Conservation (phyloP, 2,329 filamentous ascomycete genomes). For the Alternaria hordeiaustralica region DNA sequence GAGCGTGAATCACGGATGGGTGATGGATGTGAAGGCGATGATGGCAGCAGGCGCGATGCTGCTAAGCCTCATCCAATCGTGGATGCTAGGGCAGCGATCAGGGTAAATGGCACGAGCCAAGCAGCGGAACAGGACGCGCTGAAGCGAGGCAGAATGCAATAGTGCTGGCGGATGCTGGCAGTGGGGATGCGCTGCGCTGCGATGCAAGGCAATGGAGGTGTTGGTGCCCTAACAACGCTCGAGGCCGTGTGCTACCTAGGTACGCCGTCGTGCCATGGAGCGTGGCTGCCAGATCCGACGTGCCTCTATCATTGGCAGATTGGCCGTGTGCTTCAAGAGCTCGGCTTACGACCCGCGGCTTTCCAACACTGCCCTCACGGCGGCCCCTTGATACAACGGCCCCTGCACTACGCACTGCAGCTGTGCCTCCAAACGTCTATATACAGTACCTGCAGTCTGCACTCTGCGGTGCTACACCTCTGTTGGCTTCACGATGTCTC, state of each 20-base stretch:
- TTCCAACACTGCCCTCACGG: neutral
- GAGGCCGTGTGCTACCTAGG: conserved; percentile 1
- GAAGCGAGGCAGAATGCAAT: neutral
- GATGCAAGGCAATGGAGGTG: neutral
- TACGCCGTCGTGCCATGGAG: neutral
- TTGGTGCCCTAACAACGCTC: neutral
- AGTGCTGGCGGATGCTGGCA: neutral
- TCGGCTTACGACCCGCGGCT: neutral
- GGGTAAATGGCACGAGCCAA: conserved; percentile 12
- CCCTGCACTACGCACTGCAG: conserved; percentile 7
- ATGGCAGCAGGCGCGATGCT: conserved; percentile 10
- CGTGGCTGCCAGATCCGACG: neutral
- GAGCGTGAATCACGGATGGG: neutral
- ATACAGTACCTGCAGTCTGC: neutral
- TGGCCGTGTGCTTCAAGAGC: conserved; percentile 5
- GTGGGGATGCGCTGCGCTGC: neutral
- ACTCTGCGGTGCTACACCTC: neutral
- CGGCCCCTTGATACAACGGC: conserved; percentile 5
- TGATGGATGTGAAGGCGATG: neutral
- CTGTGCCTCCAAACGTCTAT: conserved; percentile 6
- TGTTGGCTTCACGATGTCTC: neutral
- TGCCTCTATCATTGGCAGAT: conserved; percentile 3
- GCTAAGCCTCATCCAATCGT: conserved; percentile 16
- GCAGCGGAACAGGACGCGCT: conserved; percentile 9
- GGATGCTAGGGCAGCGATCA: conserved; percentile 11